Percentiles rank a stretch among this genome's conserved stretches.
Conservation (phyloP, 257 asterid genomes). For the Solanum pinnatisectum region DNA sequence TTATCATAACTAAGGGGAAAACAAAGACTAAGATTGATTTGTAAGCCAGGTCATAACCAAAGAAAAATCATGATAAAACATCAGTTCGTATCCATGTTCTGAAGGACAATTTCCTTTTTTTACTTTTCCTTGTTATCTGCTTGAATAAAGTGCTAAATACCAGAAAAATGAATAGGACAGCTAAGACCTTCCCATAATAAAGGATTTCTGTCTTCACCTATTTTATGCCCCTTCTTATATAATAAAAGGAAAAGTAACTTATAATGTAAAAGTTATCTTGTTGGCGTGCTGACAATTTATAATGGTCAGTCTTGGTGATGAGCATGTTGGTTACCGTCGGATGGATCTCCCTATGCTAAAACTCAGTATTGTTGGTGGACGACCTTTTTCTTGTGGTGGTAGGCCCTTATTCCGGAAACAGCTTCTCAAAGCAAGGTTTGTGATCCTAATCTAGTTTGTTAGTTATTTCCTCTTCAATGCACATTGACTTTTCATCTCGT, state of each 20-base stretch:
- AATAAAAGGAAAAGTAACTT: background rate
- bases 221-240: background rate
- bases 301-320: slow-evolving; percentile 70
- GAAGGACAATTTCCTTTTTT: background rate
- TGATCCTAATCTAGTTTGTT: background rate
- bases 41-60: background rate
- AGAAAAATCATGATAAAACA: background rate
- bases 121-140: background rate
- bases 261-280: background rate
- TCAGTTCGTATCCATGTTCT: background rate
- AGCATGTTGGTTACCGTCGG: slow-evolving; percentile 79
- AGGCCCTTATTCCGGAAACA: slow-evolving; percentile 32
- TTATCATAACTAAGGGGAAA: background rate
- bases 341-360: slow-evolving; percentile 54
- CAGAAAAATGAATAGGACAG: background rate
- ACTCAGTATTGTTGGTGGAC: slow-evolving; percentile 84
- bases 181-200: background rate
- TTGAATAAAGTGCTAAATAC: background rate
- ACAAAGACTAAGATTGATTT: background rate
- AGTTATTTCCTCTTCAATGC: background rate
- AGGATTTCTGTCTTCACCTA: background rate
- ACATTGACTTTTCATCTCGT: background rate
- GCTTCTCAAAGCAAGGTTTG: slow-evolving; percentile 72
- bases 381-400: slow-evolving; percentile 96
- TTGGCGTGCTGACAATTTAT: slow-evolving; percentile 2